A percentile compares a stretch with the other conserved stretches of the same genome.
phyloP scores from a whole-genome alignment of 495 filamentous ascomycete genomes.

The Neurospora africana region DNA sequence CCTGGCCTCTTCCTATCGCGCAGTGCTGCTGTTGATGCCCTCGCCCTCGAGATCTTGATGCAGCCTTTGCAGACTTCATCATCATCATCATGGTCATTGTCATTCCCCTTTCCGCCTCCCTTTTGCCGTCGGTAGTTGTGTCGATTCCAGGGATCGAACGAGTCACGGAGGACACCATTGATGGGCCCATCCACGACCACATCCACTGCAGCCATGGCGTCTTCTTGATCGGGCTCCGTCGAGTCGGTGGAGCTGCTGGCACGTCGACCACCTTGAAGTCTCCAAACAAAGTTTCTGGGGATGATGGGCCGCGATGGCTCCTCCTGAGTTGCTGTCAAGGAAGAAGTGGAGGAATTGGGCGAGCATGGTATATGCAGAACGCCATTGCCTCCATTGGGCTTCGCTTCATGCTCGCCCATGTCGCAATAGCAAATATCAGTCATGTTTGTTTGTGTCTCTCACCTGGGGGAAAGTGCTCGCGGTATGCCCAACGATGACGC shows the following conservation, averaged over 20 bases:
- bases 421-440: neutral
- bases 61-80: constrained; percentile 20
- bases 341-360: constrained; percentile 7
- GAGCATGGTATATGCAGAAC: constrained; percentile 1
- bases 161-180: constrained; percentile 9
- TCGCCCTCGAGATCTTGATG: constrained; percentile 17
- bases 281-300: constrained; percentile 18
- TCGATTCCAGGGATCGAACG: constrained; percentile 21
- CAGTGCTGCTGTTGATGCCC: constrained; percentile 8
- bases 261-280: constrained; percentile 15
- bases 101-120: neutral
- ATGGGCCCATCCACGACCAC: constrained; percentile 5
- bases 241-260: constrained; percentile 5
- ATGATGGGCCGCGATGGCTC: neutral
- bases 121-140: neutral
- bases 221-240: neutral
- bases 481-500: constrained; percentile 19
- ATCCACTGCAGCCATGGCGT: constrained; percentile 17
- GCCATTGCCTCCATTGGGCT: neutral
- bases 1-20: neutral
- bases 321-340: neutral
- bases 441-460: neutral
- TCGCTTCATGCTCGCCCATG: neutral
- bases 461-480: neutral
- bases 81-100: constrained; percentile 1